phyloP scores from a whole-genome alignment of 2,329 filamentous ascomycete species.

The Cordyceps cateniannulata region DNA sequence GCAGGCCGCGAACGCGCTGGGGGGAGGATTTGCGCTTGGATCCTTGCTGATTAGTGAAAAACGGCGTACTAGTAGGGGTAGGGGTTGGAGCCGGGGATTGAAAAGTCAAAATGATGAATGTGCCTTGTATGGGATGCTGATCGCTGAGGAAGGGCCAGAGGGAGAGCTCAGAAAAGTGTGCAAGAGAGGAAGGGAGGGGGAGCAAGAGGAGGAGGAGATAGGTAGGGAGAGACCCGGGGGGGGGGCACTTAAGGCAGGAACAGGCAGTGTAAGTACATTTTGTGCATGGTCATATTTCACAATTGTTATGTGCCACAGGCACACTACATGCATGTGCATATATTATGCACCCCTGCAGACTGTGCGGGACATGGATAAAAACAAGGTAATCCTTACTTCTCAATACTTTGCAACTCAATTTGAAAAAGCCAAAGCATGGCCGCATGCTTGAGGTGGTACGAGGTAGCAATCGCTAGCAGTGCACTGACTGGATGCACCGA shows the following conservation, averaged over 20 bases:
- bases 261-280: background rate
- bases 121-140: too few species aligned
- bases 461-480: background rate
- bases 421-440: too few species aligned
- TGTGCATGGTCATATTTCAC: background rate
- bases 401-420: background rate
- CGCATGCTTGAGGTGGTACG: background rate
- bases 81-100: too few species aligned
- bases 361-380: background rate
- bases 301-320: background rate
- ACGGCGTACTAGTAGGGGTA: background rate
- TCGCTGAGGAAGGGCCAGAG: background rate
- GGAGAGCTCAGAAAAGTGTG: background rate
- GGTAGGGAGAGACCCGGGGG: background rate
- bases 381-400: background rate
- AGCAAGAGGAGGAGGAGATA: background rate
- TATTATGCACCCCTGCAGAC: background rate
- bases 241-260: slow-evolving; percentile 7
- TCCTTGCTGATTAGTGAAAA: background rate
- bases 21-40: slow-evolving; percentile 1
- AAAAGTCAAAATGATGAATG: background rate
- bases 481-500: background rate
- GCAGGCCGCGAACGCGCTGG: background rate
- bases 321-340: background rate
- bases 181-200: background rate